These are phyloP conservation scores for Moniliella sp. DNA, from an alignment of 1,284 basidiomycete genomes.

Conservation along the genomic window DNA sequence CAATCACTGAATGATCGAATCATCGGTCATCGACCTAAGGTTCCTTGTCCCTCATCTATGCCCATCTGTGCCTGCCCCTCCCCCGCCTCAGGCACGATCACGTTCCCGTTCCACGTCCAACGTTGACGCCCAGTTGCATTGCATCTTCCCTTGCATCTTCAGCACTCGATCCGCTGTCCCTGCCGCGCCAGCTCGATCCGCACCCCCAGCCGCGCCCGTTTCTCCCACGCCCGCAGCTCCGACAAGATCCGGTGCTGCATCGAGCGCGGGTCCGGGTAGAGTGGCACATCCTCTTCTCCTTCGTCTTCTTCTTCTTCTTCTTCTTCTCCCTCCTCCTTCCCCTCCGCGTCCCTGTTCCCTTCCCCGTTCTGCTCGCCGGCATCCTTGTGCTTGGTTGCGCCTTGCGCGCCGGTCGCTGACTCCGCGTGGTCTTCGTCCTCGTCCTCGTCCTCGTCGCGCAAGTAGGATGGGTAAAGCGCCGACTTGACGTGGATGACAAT, in stretches of 20 bases:
- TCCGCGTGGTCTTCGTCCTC: not conserved
- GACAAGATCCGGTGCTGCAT: slow-evolving; percentile 17
- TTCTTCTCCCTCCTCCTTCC: not conserved
- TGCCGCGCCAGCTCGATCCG: slow-evolving; percentile 20
- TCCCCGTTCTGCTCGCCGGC: slow-evolving; percentile 1
- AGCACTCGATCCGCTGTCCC: slow-evolving; percentile 18
- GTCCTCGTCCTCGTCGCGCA: slow-evolving; percentile 1
- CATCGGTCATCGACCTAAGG: not conserved
- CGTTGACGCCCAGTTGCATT: too few relatives aligned
- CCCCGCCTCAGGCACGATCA: too few relatives aligned
- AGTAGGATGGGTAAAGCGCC: slow-evolving; percentile 15
- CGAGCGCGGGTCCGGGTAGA: slow-evolving; percentile 6
- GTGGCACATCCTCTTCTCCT: not conserved
- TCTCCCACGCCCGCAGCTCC: slow-evolving; percentile 11
- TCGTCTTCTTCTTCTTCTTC: not conserved
- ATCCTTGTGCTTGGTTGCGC: not conserved
- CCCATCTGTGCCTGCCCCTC: not conserved
- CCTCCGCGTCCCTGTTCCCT: slow-evolving; percentile 1
- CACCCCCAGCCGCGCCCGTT: slow-evolving; percentile 9
- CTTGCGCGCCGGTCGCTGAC: not conserved
- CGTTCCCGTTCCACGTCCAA: not conserved
- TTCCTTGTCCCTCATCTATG: not conserved
- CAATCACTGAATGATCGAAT: not conserved
- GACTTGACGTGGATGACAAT: slow-evolving; percentile 25
- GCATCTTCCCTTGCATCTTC: too few relatives aligned